Conservation (phyloP, 805 yeast species). For the Monosporozyma servazzii region DNA sequence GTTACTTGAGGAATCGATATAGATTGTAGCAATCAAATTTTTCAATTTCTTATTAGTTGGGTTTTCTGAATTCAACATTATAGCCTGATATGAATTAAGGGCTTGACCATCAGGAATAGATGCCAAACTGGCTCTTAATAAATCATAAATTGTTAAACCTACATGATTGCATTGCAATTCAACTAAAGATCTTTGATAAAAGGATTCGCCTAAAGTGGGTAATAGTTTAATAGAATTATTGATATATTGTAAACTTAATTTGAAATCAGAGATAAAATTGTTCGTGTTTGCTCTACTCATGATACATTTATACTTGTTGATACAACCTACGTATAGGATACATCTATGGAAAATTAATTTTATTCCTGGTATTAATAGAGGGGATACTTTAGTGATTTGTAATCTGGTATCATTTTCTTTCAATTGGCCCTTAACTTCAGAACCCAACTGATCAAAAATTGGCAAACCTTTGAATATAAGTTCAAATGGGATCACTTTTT, state of each 20-base stretch:
- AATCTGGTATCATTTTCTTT: not conserved
- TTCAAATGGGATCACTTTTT: constrained; percentile 9
- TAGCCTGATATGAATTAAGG: constrained; percentile 35
- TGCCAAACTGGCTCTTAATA: constrained; percentile 45
- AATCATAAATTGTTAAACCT: constrained; percentile 19
- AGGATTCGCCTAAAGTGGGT: constrained; percentile 61
- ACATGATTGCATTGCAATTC: constrained; percentile 21
- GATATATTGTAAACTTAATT: constrained; percentile 39
- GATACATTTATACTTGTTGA: constrained; percentile 46
- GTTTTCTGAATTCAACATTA: constrained; percentile 31
- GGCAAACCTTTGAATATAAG: not conserved
- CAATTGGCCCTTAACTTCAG: not conserved
- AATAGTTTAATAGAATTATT: constrained; percentile 45
- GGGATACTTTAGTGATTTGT: constrained; percentile 7
- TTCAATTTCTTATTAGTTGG: constrained; percentile 19
- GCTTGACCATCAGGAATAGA: constrained; percentile 43
- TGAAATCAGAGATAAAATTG: constrained; percentile 34
- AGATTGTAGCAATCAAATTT: constrained; percentile 10
- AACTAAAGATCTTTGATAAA: constrained; percentile 22
- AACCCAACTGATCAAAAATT: constrained; percentile 7
- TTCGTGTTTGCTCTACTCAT: constrained; percentile 35
- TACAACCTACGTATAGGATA: constrained; percentile 44
- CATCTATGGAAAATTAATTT: constrained; percentile 16
- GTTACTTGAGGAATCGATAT: constrained; percentile 18
- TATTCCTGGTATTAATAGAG: not conserved